These are phyloP conservation scores for Puccinia coronata DNA, from an alignment of 1,284 basidiomycete genomes.

Conservation along the genomic window DNA sequence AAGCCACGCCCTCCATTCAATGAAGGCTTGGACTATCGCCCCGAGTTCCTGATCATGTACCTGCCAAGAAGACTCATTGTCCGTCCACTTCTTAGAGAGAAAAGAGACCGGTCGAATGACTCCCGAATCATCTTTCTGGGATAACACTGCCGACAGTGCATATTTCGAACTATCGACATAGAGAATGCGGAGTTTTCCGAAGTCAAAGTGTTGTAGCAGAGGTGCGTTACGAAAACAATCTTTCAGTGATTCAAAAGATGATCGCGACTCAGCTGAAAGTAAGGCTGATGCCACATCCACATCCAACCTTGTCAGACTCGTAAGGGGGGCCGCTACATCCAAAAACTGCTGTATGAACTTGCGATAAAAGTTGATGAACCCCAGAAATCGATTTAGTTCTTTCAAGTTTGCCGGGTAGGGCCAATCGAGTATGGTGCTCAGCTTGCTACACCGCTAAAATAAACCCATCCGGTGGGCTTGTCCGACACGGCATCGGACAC, in stretches of 20 bases:
- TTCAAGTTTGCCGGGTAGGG: no score
- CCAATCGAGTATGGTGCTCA: no score
- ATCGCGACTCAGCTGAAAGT: background rate
- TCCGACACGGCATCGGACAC: no score
- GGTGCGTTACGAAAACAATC: background rate
- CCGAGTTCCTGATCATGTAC: constrained; percentile 21
- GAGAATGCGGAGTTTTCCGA: constrained; percentile 52
- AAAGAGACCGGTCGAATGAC: constrained; percentile 39
- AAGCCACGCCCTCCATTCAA: constrained; percentile 20
- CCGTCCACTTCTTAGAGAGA: constrained; percentile 33
- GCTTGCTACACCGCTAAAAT: no score
- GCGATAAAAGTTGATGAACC: constrained; percentile 39
- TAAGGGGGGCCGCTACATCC: background rate
- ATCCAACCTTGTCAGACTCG: background rate
- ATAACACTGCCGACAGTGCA: constrained; percentile 40
- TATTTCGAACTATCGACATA: constrained; percentile 54
- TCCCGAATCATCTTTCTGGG: constrained; percentile 29
- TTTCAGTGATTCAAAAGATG: background rate
- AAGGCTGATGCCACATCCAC: background rate
- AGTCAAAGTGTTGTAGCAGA: constrained; percentile 24
- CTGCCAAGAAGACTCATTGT: constrained; percentile 1
- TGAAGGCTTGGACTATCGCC: background rate
- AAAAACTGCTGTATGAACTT: constrained; percentile 52
- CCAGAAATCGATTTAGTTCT: background rate
- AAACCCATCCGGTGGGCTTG: no score